Percentiles rank a stretch among this genome's conserved stretches.
Evolutionary conservation across 768 basidiomycete species (phyloP).

Genomic region (Tricholoma sp.): DNA sequence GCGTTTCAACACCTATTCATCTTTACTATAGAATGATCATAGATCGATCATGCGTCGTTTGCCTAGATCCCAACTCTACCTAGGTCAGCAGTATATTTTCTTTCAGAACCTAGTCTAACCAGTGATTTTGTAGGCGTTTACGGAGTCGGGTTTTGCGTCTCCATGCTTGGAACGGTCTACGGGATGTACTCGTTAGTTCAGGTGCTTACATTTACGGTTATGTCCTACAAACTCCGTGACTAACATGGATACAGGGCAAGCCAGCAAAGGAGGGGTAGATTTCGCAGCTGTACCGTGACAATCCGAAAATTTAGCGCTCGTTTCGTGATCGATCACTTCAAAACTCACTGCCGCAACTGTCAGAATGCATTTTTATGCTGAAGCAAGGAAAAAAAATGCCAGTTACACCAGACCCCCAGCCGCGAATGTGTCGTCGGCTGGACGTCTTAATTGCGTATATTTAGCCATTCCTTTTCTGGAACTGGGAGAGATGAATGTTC

Average conservation of each 20-base stretch:
- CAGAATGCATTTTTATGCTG: neutral
- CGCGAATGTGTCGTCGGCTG: too few relatives aligned
- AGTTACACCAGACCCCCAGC: too few relatives aligned
- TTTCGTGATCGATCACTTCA: neutral
- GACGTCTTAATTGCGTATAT: too few relatives aligned
- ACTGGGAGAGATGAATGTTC: too few relatives aligned
- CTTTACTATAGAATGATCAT: constrained; percentile 32
- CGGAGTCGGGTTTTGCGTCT: constrained; percentile 46
- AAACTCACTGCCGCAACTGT: neutral
- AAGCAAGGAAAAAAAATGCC: neutral
- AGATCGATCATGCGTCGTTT: constrained; percentile 55
- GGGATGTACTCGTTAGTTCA: constrained; percentile 43
- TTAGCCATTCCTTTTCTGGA: too few relatives aligned
- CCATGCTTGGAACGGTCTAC: constrained; percentile 48
- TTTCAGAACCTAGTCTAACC: neutral
- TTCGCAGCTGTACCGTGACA: neutral
- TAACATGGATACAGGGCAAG: constrained; percentile 12
- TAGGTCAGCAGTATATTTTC: constrained; percentile 39
- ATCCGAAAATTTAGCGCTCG: neutral
- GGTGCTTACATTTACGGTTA: constrained; percentile 24
- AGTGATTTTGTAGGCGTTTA: constrained; percentile 41
- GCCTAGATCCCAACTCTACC: constrained; percentile 58
- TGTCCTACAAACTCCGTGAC: neutral
- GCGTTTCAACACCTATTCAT: constrained; percentile 4
- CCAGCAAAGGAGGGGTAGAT: constrained; percentile 1